Conservation (phyloP, 2,329 filamentous ascomycete genomes). For the Cucurbitaria berberidis region DNA sequence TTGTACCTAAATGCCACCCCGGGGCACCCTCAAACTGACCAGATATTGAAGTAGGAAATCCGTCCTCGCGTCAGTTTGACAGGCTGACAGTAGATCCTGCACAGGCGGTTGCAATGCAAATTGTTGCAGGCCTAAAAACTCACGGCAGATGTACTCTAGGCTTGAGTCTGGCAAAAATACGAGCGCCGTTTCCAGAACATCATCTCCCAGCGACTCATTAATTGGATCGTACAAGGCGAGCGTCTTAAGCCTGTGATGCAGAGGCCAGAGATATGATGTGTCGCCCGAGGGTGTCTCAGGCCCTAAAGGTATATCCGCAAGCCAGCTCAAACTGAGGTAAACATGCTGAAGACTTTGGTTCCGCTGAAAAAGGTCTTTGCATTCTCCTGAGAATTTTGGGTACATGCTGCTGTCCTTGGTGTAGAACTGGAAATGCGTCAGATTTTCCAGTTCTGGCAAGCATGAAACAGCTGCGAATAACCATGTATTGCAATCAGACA, state of each 20-base stretch:
- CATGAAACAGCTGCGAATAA: neutral
- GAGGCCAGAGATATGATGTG: neutral
- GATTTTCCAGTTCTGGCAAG: neutral
- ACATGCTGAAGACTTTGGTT: constrained; percentile 1
- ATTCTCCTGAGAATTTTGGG: neutral
- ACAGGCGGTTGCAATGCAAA: neutral
- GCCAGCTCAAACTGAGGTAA: neutral
- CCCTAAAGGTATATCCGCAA: neutral
- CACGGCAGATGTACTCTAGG: neutral
- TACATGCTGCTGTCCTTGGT: neutral
- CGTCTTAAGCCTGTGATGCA: neutral
- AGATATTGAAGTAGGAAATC: neutral
- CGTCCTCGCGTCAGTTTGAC: neutral
- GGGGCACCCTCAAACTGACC: neutral
- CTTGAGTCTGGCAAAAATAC: neutral
- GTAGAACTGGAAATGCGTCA: constrained; percentile 1
- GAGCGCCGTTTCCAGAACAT: neutral
- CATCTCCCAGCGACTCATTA: too few relatives aligned
- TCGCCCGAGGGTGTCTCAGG: neutral
- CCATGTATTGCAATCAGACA: neutral
- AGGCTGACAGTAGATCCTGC: neutral
- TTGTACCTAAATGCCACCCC: neutral
- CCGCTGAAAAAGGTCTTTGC: neutral
- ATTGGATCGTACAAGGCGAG: neutral
- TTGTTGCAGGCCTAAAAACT: constrained; percentile 3